Percentiles rank a stretch among this genome's conserved stretches.
Evolutionary conservation across 768 basidiomycete genomes (phyloP).

Genomic region (Suillus placidus): DNA sequence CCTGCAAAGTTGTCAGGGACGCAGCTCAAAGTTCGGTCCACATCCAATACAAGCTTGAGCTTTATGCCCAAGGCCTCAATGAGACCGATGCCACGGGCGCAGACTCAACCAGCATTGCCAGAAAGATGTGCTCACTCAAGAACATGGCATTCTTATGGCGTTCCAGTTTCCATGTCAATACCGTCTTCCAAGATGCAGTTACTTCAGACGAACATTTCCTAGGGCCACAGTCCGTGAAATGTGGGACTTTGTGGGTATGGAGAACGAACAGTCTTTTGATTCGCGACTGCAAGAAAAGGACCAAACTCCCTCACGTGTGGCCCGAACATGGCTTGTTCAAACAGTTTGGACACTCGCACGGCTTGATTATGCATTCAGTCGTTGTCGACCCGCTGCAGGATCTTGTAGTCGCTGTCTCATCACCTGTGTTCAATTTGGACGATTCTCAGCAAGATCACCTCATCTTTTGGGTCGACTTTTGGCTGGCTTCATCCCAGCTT

Average conservation of each 20-base stretch:
- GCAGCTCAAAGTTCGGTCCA: background rate
- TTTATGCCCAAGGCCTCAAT: background rate
- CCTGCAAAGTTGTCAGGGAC: background rate
- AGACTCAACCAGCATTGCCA: background rate
- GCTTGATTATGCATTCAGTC: background rate
- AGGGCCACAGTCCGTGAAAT: background rate
- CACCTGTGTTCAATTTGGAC: background rate
- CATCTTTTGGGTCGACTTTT: background rate
- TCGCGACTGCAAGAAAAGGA: background rate
- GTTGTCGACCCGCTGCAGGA: slow-evolving; percentile 1
- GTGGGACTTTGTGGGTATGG: slow-evolving; percentile 3
- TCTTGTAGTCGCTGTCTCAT: background rate
- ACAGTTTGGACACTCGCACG: background rate
- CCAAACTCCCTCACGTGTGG: background rate
- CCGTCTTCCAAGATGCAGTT: background rate
- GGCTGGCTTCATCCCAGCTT: slow-evolving; percentile 1
- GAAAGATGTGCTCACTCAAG: background rate
- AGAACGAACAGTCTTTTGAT: background rate
- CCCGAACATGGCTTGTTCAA: background rate
- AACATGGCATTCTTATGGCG: background rate
- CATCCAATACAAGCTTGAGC: slow-evolving; percentile 1
- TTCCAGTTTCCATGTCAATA: background rate
- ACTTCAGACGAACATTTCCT: background rate
- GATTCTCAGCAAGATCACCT: background rate
- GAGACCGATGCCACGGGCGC: too few species aligned